Percentiles rank a stretch among this genome's conserved stretches.
These are phyloP conservation scores for Taiozyma sp. DNA, from an alignment of 1,139 yeast genomes.

Conservation along the genomic window DNA sequence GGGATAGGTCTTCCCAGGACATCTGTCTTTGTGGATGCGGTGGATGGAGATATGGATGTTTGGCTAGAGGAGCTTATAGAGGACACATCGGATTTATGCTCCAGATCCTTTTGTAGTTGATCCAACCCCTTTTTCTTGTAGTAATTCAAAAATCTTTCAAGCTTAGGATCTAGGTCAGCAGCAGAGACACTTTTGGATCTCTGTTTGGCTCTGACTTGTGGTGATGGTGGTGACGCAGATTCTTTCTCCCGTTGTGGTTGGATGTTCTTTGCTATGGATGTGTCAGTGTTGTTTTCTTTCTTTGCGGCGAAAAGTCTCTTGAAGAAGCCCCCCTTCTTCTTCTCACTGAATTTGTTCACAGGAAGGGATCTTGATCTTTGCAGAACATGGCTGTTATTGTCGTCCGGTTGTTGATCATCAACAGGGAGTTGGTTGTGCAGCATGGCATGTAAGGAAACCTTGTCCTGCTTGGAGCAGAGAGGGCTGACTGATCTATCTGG, in stretches of 20 bases:
- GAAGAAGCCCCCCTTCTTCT: conserved; percentile 33
- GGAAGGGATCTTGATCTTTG: conserved; percentile 29
- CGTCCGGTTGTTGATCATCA: not conserved
- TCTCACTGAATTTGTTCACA: conserved; percentile 13
- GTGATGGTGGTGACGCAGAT: conserved; percentile 1
- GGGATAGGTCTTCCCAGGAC: conserved; percentile 40
- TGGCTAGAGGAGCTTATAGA: conserved; percentile 1
- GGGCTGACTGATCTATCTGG: conserved; percentile 1
- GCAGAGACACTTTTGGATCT: conserved; percentile 11
- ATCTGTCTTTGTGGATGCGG: conserved; percentile 23
- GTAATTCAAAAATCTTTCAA: conserved; percentile 53
- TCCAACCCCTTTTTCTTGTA: conserved; percentile 36
- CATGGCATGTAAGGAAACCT: not conserved
- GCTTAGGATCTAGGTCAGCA: conserved; percentile 44
- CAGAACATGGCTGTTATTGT: conserved; percentile 15
- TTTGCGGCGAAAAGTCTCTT: conserved; percentile 32
- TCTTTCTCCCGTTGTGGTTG: not conserved
- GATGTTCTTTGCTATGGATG: conserved; percentile 1
- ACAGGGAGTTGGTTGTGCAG: not conserved
- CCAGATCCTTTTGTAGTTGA: conserved; percentile 25
- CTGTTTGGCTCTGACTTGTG: conserved; percentile 10
- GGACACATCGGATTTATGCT: not conserved
- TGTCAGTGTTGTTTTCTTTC: conserved; percentile 15
- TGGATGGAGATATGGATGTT: conserved; percentile 11
- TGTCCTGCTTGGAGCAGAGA: not conserved